These are phyloP conservation scores for Lentinula detonsa DNA, from an alignment of 768 basidiomycete genomes.

Conservation along the genomic window DNA sequence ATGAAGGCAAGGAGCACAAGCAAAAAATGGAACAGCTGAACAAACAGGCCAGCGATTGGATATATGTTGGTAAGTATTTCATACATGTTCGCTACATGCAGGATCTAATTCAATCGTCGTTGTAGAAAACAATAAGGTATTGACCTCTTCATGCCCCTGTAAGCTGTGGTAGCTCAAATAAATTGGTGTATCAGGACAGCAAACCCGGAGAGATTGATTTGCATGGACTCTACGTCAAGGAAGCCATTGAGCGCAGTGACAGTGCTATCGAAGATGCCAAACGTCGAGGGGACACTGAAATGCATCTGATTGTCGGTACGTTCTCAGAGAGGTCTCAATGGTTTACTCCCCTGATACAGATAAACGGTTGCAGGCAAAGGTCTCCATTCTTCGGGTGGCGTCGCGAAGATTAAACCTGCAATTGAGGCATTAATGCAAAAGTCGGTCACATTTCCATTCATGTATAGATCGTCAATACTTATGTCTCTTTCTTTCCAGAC, in stretches of 20 bases:
- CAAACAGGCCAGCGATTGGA: slow-evolving; percentile 80
- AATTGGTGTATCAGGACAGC: slow-evolving; percentile 42
- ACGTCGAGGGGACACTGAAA: slow-evolving; percentile 49
- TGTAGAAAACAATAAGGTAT: slow-evolving; percentile 72
- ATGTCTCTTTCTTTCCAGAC: slow-evolving; percentile 32
- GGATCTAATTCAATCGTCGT: slow-evolving; percentile 5
- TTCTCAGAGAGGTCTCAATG: not conserved
- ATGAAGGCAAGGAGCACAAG: slow-evolving; percentile 76
- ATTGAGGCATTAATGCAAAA: slow-evolving; percentile 83
- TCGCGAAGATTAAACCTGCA: slow-evolving; percentile 88
- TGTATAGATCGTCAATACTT: not conserved
- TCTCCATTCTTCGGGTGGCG: slow-evolving; percentile 69
- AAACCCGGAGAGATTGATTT: slow-evolving; percentile 76
- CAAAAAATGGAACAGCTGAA: slow-evolving; percentile 74
- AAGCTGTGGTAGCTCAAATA: not conserved
- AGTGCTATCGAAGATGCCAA: slow-evolving; percentile 63
- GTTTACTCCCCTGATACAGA: not conserved
- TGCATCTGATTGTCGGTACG: slow-evolving; percentile 80
- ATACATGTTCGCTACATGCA: not conserved
- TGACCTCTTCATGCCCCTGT: not conserved
- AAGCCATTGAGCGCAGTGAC: slow-evolving; percentile 77
- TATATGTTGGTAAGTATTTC: slow-evolving; percentile 58
- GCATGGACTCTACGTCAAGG: slow-evolving; percentile 91
- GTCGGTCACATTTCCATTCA: slow-evolving; percentile 29
- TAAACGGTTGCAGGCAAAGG: slow-evolving; percentile 59